These are phyloP conservation scores for Solanum lycopersicoides DNA, from an alignment of 257 asterid genomes.

Conservation along the genomic window DNA sequence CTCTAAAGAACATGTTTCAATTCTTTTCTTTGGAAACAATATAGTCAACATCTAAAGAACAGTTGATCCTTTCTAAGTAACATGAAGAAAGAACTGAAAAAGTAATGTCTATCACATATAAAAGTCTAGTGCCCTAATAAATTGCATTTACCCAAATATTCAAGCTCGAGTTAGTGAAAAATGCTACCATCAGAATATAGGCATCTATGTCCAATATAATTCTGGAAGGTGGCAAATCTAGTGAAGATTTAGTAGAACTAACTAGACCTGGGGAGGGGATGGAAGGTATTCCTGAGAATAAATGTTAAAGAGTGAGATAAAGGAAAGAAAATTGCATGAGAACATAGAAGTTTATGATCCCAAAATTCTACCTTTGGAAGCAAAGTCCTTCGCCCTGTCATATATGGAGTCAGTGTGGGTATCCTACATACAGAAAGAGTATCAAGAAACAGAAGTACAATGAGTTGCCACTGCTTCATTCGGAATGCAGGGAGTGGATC, in stretches of 20 bases:
- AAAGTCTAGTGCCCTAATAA: not conserved
- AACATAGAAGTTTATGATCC: not conserved
- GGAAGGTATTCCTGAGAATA: not conserved
- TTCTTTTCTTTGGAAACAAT: not conserved
- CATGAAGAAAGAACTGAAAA: not conserved
- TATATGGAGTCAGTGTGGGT: slow-evolving; percentile 45
- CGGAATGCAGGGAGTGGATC: slow-evolving; percentile 81
- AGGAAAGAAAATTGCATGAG: not conserved
- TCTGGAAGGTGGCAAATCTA: not conserved
- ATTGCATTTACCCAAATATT: not conserved
- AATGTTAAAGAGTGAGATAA: not conserved
- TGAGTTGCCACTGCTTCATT: slow-evolving; percentile 81
- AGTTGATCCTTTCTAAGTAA: not conserved
- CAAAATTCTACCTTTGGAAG: slow-evolving; percentile 61
- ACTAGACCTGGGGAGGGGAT: not conserved
- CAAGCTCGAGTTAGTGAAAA: not conserved
- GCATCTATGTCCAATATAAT: not conserved
- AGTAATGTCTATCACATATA: not conserved
- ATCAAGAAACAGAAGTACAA: slow-evolving; percentile 66
- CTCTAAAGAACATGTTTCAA: not conserved
- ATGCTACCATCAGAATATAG: not conserved
- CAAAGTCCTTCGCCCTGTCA: slow-evolving; percentile 44
- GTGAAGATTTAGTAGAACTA: not conserved
- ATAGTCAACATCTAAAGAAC: not conserved
- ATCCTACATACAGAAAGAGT: slow-evolving; percentile 80